These are phyloP conservation scores for Millerozyma miso DNA, from an alignment of 805 yeast genomes.

Conservation along the genomic window DNA sequence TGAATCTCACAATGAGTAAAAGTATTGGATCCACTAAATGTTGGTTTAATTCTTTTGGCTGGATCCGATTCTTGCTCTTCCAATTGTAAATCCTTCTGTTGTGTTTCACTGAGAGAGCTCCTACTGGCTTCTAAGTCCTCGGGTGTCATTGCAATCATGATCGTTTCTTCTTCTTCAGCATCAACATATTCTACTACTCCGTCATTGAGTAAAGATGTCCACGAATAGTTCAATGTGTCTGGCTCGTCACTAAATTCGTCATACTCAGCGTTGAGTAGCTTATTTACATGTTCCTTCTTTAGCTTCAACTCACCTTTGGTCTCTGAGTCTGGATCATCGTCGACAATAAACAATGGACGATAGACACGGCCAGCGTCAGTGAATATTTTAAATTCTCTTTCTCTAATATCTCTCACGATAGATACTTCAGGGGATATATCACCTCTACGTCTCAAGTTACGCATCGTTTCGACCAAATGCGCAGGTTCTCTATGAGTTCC, in stretches of 20 bases:
- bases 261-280: conserved; percentile 58
- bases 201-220: conserved; percentile 77
- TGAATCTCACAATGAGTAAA: conserved; percentile 99
- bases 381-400: conserved; percentile 90
- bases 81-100: conserved; percentile 40
- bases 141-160: conserved; percentile 97
- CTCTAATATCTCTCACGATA: conserved; percentile 91
- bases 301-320: conserved; percentile 75
- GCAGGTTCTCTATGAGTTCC: conserved; percentile 98
- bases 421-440: conserved; percentile 96
- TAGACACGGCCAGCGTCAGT: conserved; percentile 99
- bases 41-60: conserved; percentile 81
- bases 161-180: conserved; percentile 98
- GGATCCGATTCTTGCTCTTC: conserved; percentile 56
- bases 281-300: conserved; percentile 78
- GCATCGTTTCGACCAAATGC: conserved; percentile 84
- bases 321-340: conserved; percentile 70
- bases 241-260: conserved; percentile 57
- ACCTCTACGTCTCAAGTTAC: conserved; percentile 88
- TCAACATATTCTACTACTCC: conserved; percentile 96
- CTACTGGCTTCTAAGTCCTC: conserved; percentile 81
- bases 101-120: conserved; percentile 37
- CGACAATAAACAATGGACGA: conserved; percentile 92
- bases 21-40: conserved; percentile 54
- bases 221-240: conserved; percentile 55